Conservation (phyloP, 2,329 filamentous ascomycete species). For the Dactylonectria macrodidyma region DNA sequence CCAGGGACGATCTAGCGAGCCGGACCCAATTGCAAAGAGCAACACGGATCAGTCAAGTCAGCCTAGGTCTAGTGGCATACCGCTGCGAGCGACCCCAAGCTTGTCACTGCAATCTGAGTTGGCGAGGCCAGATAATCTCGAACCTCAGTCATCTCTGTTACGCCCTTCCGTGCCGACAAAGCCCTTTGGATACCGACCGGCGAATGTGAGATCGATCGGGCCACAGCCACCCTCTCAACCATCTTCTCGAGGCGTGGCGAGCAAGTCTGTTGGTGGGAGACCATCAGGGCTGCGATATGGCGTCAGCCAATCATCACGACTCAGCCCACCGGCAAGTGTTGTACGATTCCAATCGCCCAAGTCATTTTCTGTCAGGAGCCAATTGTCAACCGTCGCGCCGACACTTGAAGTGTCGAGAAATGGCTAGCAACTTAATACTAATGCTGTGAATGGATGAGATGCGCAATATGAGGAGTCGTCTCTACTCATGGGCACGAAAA, state of each 20-base stretch:
- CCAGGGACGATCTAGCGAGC: slow-evolving; percentile 39
- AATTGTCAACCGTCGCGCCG: slow-evolving; percentile 18
- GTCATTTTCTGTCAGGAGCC: slow-evolving; percentile 34
- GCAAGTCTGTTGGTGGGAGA: slow-evolving; percentile 40
- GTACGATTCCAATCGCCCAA: slow-evolving; percentile 46
- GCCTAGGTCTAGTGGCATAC: slow-evolving; percentile 24
- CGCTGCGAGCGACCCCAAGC: slow-evolving; percentile 7
- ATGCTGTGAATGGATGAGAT: slow-evolving; percentile 29
- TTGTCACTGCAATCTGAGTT: slow-evolving; percentile 13
- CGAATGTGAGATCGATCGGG: slow-evolving; percentile 25
- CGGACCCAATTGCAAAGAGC: slow-evolving; percentile 12
- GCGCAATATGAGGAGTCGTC: background rate
- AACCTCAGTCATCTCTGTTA: slow-evolving; percentile 5
- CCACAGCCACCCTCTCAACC: slow-evolving; percentile 30
- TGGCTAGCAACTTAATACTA: slow-evolving; percentile 23
- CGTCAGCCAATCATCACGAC: slow-evolving; percentile 25
- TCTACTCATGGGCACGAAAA: background rate
- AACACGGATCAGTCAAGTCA: slow-evolving; percentile 15
- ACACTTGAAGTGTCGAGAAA: slow-evolving; percentile 14
- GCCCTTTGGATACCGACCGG: slow-evolving; percentile 26
- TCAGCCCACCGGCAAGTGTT: slow-evolving; percentile 39
- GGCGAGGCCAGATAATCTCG: slow-evolving; percentile 13
- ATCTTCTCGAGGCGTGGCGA: slow-evolving; percentile 22
- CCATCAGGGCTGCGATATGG: slow-evolving; percentile 34
- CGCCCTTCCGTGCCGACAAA: slow-evolving; percentile 29